A percentile compares a stretch with the other conserved stretches of the same genome.
phyloP scores from a whole-genome alignment of 208 protist genomes.

The Crithidia expoeki region DNA sequence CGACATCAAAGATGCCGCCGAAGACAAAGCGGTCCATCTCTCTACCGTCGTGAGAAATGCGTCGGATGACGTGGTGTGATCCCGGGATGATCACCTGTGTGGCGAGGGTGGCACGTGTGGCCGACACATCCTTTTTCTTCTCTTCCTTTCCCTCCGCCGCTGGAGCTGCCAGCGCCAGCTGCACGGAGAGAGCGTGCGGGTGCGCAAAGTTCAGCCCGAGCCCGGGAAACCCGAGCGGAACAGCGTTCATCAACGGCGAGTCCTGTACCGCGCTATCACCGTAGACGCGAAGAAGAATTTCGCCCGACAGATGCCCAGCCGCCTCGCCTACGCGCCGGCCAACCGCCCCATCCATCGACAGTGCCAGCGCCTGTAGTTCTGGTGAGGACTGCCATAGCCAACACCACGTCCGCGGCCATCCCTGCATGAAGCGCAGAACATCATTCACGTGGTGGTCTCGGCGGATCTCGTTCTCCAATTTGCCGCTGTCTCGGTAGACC shows the following conservation, averaged over 20 bases:
- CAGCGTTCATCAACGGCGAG: slow-evolving; percentile 60
- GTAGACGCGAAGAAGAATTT: slow-evolving; percentile 76
- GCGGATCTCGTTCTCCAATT: slow-evolving; percentile 66
- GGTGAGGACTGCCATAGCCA: slow-evolving; percentile 41
- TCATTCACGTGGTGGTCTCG: slow-evolving; percentile 69
- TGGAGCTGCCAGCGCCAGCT: slow-evolving; percentile 38
- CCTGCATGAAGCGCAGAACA: slow-evolving; percentile 61
- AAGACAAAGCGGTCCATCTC: slow-evolving; percentile 59
- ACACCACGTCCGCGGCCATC: slow-evolving; percentile 70
- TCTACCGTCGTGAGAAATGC: slow-evolving; percentile 57
- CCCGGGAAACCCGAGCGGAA: slow-evolving; percentile 51
- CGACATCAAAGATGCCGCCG: slow-evolving; percentile 68
- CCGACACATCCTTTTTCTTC: not conserved
- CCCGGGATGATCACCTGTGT: slow-evolving; percentile 58
- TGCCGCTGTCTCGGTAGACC: slow-evolving; percentile 62
- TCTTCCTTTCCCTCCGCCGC: not conserved
- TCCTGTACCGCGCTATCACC: slow-evolving; percentile 60
- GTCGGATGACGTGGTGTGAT: slow-evolving; percentile 69
- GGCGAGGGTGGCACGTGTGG: not conserved
- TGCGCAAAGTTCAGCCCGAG: slow-evolving; percentile 31
- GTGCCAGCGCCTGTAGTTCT: slow-evolving; percentile 38
- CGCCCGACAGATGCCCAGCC: slow-evolving; percentile 66
- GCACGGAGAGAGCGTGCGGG: slow-evolving; percentile 49
- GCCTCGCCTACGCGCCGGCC: slow-evolving; percentile 60
- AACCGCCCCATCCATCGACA: slow-evolving; percentile 35